These are phyloP conservation scores for Neurospora cerealis DNA, from an alignment of 495 filamentous ascomycete species.

Conservation along the genomic window DNA sequence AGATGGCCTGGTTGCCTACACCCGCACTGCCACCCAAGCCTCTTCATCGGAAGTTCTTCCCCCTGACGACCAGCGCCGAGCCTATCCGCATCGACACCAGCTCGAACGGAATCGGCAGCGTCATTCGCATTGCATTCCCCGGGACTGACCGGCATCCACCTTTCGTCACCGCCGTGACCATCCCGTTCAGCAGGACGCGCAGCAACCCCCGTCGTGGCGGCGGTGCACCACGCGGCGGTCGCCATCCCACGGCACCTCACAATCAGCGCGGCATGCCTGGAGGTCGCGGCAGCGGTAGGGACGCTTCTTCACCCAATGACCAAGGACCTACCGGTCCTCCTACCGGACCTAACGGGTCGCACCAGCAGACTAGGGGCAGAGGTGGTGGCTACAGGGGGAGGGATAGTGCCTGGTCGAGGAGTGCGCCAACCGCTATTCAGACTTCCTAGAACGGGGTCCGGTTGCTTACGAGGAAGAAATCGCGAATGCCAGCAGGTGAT, in stretches of 20 bases:
- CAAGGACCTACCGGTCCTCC: slow-evolving; percentile 7
- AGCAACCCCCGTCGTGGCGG: slow-evolving; percentile 40
- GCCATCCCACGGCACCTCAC: slow-evolving; percentile 18
- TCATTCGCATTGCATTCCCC: slow-evolving; percentile 34
- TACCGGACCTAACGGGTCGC: slow-evolving; percentile 4
- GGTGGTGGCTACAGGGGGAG: slow-evolving; percentile 22
- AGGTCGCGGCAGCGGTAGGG: slow-evolving; percentile 4
- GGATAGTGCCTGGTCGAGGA: slow-evolving; percentile 22
- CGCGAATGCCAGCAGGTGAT: not conserved
- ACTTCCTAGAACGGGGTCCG: slow-evolving; percentile 7
- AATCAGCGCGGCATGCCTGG: slow-evolving; percentile 1
- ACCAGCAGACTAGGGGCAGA: slow-evolving; percentile 7
- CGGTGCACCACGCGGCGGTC: slow-evolving; percentile 17
- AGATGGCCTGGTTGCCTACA: slow-evolving; percentile 37
- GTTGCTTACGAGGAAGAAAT: not conserved
- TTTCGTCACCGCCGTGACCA: slow-evolving; percentile 22
- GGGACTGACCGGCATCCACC: slow-evolving; percentile 18
- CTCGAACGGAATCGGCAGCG: slow-evolving; percentile 26
- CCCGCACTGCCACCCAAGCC: slow-evolving; percentile 24
- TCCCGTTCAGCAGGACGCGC: slow-evolving; percentile 28
- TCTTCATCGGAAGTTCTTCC: slow-evolving; percentile 23
- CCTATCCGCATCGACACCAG: slow-evolving; percentile 28
- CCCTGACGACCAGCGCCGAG: slow-evolving; percentile 29
- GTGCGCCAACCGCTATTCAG: slow-evolving; percentile 12
- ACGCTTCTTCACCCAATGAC: slow-evolving; percentile 12